These are phyloP conservation scores for Bromus sterilis DNA, from an alignment of 176 grass and related monocot genomes.

Conservation along the genomic window DNA sequence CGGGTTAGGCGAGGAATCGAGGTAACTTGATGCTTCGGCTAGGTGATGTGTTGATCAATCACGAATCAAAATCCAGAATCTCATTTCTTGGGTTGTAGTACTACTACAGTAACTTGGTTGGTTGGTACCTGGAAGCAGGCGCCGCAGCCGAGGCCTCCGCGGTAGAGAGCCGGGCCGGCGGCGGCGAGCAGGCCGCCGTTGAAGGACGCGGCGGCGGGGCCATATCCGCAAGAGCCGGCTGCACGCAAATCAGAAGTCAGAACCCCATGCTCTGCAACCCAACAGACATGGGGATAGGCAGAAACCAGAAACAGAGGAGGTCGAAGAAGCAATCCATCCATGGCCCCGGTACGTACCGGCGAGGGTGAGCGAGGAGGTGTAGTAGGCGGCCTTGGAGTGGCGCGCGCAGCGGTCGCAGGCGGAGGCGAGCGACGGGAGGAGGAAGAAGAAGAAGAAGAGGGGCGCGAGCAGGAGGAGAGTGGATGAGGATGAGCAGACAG, in stretches of 20 bases:
- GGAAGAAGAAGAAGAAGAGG: neutral
- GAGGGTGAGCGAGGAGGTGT: slow-evolving; percentile 47
- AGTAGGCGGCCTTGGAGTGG: slow-evolving; percentile 44
- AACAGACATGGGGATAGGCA: neutral
- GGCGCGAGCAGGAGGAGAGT: neutral
- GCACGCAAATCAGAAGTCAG: neutral
- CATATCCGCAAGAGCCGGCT: slow-evolving; percentile 87
- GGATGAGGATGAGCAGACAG: neutral
- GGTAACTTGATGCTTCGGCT: neutral
- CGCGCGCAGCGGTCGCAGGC: slow-evolving; percentile 78
- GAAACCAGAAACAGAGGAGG: neutral
- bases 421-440: slow-evolving; percentile 19
- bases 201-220: slow-evolving; percentile 46
- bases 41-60: too few relatives aligned
- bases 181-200: slow-evolving; percentile 48
- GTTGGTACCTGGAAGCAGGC: slow-evolving; percentile 45
- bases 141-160: slow-evolving; percentile 69
- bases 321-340: neutral
- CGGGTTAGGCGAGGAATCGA: neutral
- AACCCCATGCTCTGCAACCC: neutral
- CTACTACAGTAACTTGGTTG: too few relatives aligned
- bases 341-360: slow-evolving; percentile 8
- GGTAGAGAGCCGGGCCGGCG: slow-evolving; percentile 46
- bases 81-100: too few relatives aligned
- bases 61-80: neutral